Base-by-base conservation (phyloP, 2,329 filamentous ascomycete species). In the Curvularia lunata region DNA sequence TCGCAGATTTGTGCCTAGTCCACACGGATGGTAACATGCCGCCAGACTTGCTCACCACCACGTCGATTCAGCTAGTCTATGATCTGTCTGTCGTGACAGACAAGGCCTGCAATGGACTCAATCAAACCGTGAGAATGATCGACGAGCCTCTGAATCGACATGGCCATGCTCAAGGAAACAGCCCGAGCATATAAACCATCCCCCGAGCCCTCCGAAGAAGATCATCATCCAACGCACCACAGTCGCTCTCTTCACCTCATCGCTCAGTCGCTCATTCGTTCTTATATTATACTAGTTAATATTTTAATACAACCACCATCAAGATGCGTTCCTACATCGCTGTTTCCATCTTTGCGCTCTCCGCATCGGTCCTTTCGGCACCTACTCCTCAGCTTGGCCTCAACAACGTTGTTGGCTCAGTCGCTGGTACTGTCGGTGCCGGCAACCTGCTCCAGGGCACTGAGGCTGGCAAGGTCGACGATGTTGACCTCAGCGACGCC, bases 351-450 rank as follows among this genome's bases (percentile, higher is more conserved):
- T 56, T 63, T 42, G 58, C 60, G 27, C 52, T 68, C 47, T 56
- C 60, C 21, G 56, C 63, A 27, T 58, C 64, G 23, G 62, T 65
- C 18, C 38, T 63, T n/a, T 48, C 62, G 13, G 65, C 65, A 3
- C 65, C 65, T 25, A 59, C 55, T 23, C 62, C 62, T 9, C 56
- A 64, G 38, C 23, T 61, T 21, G 34, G 40, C 21, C 30, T 43
- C 5, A 49, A 30, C 23, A 61, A 49, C 48, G 49, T 61, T 42
- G 21, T 62, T 13, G 58, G 57, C 18, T 61, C 63, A 5, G 32
- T 62, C 30, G 62, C 61, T 41, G 54, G 55, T 48, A 56, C 61
- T 12, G n/a, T 19, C 27, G 32, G 32, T 16, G 61, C 59, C 25
- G 60, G 58, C 5, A 65, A 63, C 32, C 32, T 34, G 12, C 13